A percentile compares a stretch with the other conserved stretches of the same genome.
These are phyloP conservation scores for Pyronema domesticum DNA, from an alignment of 495 filamentous ascomycete species.

Conservation along the genomic window DNA sequence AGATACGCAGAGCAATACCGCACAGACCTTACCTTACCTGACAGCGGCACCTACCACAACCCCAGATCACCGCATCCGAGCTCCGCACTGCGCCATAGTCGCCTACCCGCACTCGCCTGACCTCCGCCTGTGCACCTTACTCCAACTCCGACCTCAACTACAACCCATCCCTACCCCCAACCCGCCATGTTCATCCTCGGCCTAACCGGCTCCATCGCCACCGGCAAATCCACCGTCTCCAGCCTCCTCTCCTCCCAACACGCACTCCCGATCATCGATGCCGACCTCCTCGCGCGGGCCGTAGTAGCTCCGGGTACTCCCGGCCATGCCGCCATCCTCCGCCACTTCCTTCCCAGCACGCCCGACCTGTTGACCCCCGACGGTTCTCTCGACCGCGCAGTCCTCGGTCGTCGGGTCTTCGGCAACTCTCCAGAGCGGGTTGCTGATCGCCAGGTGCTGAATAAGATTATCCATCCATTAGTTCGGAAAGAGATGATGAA, in stretches of 20 bases:
- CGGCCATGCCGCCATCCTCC: constrained; percentile 62
- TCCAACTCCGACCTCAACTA: background rate
- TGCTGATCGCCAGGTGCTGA: constrained; percentile 53
- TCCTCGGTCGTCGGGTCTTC: constrained; percentile 70
- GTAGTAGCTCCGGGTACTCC: constrained; percentile 80
- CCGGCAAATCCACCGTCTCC: constrained; percentile 94
- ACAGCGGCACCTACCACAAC: too few species aligned
- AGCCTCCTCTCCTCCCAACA: constrained; percentile 61
- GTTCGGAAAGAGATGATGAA: constrained; percentile 55
- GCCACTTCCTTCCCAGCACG: constrained; percentile 58
- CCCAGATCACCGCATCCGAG: too few species aligned
- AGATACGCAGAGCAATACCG: too few species aligned
- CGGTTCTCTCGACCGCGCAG: constrained; percentile 64
- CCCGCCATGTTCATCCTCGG: constrained; percentile 76
- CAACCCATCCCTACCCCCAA: background rate
- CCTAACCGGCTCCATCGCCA: constrained; percentile 92
- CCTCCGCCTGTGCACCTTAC: too few species aligned
- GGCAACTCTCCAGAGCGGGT: constrained; percentile 46
- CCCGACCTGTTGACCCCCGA: constrained; percentile 60
- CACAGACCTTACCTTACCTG: too few species aligned
- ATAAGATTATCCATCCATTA: constrained; percentile 80
- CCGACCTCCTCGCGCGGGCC: constrained; percentile 73
- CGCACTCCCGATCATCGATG: constrained; percentile 83
- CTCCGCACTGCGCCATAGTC: too few species aligned
- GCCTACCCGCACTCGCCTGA: too few species aligned